A percentile compares a stretch with the other conserved stretches of the same genome.
Conservation (phyloP, 2,329 filamentous ascomycete species). For the Rugonectria rugulosa region DNA sequence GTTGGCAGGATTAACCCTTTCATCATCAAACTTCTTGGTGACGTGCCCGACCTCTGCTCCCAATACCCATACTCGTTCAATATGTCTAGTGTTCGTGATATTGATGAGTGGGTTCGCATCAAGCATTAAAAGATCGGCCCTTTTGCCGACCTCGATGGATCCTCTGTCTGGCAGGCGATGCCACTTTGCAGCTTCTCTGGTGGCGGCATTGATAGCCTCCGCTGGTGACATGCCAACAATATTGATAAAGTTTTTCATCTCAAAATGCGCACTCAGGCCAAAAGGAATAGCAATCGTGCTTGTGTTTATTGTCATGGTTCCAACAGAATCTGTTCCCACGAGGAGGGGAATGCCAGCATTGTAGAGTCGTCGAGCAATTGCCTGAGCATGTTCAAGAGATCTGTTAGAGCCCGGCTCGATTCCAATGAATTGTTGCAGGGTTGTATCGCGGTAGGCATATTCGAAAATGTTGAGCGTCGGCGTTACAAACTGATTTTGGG, state of each 20-base stretch:
- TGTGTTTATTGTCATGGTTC: background rate
- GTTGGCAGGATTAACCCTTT: no score
- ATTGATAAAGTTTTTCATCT: conserved; percentile 1
- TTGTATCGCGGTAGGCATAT: background rate
- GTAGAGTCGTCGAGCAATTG: background rate
- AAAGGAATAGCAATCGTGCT: background rate
- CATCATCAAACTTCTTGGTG: no score
- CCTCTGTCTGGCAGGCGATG: background rate
- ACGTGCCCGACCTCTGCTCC: no score
- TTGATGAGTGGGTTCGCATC: background rate
- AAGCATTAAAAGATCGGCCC: conserved; percentile 2
- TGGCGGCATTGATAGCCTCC: background rate
- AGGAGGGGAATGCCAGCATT: background rate
- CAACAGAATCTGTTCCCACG: conserved; percentile 1
- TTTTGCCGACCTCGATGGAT: background rate
- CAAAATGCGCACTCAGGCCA: background rate
- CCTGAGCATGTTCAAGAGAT: background rate
- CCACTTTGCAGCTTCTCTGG: background rate
- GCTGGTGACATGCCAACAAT: background rate
- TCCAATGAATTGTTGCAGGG: background rate
- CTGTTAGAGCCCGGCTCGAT: no score
- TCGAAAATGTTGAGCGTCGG: background rate
- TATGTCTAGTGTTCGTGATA: conserved; percentile 1
- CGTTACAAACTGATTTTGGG: background rate
- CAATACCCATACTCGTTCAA: no score